These are phyloP conservation scores for Arachnopeziza araneosa DNA, from an alignment of 2,329 filamentous ascomycete genomes.

Conservation along the genomic window DNA sequence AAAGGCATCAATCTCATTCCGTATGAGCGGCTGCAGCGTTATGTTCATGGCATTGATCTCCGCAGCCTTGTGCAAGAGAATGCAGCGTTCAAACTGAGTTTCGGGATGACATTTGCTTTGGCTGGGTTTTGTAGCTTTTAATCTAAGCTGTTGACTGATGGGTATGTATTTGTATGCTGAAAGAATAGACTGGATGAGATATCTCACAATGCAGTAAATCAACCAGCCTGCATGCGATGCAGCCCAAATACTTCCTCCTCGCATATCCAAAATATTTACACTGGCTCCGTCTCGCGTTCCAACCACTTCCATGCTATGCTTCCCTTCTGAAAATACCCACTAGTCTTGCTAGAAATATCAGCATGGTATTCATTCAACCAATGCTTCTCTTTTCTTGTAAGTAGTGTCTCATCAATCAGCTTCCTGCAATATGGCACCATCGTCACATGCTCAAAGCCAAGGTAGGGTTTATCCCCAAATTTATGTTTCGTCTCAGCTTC, in stretches of 20 bases:
- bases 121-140: constrained; percentile 55
- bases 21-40: constrained; percentile 38
- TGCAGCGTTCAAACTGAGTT: constrained; percentile 44
- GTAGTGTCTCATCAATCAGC: constrained; percentile 67
- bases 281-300: constrained; percentile 72
- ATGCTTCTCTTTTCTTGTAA: constrained; percentile 68
- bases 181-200: background rate
- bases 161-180: background rate
- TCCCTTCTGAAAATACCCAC: constrained; percentile 68
- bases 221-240: background rate
- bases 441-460: constrained; percentile 95
- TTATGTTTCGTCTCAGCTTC: constrained; percentile 82
- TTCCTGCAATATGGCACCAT: constrained; percentile 94
- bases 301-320: constrained; percentile 72
- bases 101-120: constrained; percentile 67
- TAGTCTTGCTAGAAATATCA: constrained; percentile 78
- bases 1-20: constrained; percentile 43
- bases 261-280: constrained; percentile 12
- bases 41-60: constrained; percentile 44
- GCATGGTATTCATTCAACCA: constrained; percentile 87
- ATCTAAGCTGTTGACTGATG: background rate
- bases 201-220: background rate
- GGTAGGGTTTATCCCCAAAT: constrained; percentile 89
- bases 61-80: constrained; percentile 34
- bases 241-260: background rate